Conservation (phyloP, 257 asterid species). For the Anisodus acutangulus region DNA sequence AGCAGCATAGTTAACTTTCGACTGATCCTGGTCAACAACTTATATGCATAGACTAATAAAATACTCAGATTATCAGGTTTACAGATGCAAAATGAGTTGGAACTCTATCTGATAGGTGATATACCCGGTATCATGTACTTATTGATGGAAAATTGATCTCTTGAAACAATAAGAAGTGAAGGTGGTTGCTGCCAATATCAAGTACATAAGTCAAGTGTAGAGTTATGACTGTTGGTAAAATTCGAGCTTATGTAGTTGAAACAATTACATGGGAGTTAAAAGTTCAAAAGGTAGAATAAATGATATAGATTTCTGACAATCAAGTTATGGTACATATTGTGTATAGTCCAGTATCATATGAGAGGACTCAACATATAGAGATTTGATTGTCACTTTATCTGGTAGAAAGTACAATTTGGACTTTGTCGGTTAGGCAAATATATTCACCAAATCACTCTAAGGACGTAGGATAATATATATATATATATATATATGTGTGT, state of each 20-base stretch:
- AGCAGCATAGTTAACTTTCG: not conserved
- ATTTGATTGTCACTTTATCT: not conserved
- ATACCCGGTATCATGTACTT: not conserved
- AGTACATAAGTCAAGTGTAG: not conserved
- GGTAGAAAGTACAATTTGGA: not conserved
- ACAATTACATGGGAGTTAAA: too few species aligned
- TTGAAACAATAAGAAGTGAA: not conserved
- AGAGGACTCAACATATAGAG: not conserved
- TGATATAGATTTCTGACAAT: too few species aligned
- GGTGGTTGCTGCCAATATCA: not conserved
- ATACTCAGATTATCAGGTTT: not conserved
- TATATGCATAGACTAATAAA: not conserved
- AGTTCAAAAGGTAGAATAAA: too few species aligned
- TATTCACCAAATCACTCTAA: not conserved
- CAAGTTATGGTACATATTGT: not conserved
- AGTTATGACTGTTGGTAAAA: too few species aligned
- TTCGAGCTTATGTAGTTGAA: too few species aligned
- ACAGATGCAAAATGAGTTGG: not conserved
- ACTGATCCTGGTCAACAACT: not conserved
- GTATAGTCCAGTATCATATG: not conserved
- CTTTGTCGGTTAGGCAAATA: not conserved
- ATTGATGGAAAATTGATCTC: not conserved
- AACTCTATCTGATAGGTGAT: not conserved
- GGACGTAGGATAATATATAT: too few species aligned
- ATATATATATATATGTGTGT: not conserved